Evolutionary conservation across 1,284 basidiomycete species (phyloP).

Genomic region (Sparassis latifolia): DNA sequence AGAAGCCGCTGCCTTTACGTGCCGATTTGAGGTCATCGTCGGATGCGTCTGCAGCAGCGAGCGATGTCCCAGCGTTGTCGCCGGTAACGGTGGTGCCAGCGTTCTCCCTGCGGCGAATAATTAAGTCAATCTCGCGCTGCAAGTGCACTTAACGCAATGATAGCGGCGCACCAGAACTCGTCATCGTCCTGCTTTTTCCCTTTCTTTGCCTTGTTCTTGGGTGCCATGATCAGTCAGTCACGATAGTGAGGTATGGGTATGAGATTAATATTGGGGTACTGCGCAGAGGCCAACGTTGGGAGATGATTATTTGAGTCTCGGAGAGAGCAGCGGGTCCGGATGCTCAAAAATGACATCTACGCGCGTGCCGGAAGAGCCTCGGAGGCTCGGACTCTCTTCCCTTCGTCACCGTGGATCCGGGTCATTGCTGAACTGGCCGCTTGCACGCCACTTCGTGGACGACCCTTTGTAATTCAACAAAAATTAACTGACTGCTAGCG

Average conservation of each 20-base stretch:
- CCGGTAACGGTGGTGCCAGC: constrained; percentile 54
- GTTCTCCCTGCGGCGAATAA: constrained; percentile 47
- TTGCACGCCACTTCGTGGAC: too few species aligned
- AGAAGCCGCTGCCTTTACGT: constrained; percentile 31
- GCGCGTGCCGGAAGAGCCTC: background rate
- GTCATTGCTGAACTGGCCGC: too few species aligned
- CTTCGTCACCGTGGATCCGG: too few species aligned
- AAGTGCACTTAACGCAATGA: constrained; percentile 5
- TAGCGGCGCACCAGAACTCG: constrained; percentile 67
- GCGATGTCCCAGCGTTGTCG: constrained; percentile 28
- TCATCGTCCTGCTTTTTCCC: constrained; percentile 77
- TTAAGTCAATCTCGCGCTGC: background rate
- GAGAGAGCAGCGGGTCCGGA: background rate
- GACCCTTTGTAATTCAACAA: too few species aligned
- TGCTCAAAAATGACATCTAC: background rate
- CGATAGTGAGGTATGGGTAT: background rate
- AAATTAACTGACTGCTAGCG: too few species aligned
- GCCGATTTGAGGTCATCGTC: constrained; percentile 33
- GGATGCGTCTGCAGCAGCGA: constrained; percentile 31
- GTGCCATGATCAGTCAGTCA: constrained; percentile 52
- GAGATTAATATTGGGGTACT: background rate
- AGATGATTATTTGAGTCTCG: too few species aligned
- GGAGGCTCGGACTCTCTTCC: too few species aligned
- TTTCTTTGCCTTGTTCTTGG: constrained; percentile 87
- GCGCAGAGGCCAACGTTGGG: background rate